phyloP scores from a whole-genome alignment of 2,329 filamentous ascomycete genomes.

The Fusarium sp. region DNA sequence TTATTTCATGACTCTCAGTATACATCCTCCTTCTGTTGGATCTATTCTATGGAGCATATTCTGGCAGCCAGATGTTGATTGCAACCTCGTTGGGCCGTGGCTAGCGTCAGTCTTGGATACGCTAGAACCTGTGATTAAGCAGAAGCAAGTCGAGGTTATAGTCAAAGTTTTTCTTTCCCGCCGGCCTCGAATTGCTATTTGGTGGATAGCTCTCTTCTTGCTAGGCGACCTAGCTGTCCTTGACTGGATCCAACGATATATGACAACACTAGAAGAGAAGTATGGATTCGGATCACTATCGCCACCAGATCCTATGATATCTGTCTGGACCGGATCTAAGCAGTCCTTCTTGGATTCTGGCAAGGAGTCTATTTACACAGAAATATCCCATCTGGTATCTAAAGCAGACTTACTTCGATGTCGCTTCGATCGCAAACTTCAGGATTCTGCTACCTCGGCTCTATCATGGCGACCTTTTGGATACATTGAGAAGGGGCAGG shows the following conservation, averaged over 20 bases:
- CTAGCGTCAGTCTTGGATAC: constrained; percentile 3
- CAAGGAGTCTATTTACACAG: neutral
- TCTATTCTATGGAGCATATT: constrained; percentile 10
- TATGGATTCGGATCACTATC: neutral
- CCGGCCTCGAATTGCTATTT: neutral
- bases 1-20: constrained; percentile 17
- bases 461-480: constrained; percentile 6
- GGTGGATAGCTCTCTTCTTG: constrained; percentile 11
- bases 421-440: constrained; percentile 5
- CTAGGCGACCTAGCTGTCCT: neutral
- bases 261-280: constrained; percentile 4
- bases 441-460: neutral
- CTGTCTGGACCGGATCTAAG: constrained; percentile 6
- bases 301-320: constrained; percentile 6
- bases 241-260: neutral
- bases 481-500: neutral
- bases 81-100: constrained; percentile 7
- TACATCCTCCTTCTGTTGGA: neutral
- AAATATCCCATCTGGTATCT: neutral
- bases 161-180: constrained; percentile 2
- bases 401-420: constrained; percentile 4
- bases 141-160: neutral
- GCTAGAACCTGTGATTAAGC: neutral
- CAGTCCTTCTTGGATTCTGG: constrained; percentile 9
- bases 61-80: constrained; percentile 7